Base-by-base conservation (phyloP, 352 stramenopile genomes). In the Phytophthora tentaculata region DNA sequence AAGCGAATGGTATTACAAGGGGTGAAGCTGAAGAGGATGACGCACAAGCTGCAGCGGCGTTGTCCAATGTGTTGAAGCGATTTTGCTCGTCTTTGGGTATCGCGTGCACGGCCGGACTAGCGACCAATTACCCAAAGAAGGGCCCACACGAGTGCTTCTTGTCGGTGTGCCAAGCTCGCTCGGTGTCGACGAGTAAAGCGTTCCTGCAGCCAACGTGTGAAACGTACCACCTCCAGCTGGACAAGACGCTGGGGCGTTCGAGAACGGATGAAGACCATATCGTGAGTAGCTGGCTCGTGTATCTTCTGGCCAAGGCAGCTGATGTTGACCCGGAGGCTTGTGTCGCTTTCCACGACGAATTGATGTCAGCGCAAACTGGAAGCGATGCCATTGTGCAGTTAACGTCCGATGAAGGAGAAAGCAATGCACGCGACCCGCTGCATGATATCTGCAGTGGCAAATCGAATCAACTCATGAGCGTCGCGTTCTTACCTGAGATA, bases 91-190 rank as follows among this genome's bases (percentile, higher is more conserved):
- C 74, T 13, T 41, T 94, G 13, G 87, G 89, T 3, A 78, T 96
- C 26, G 87, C 76, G 2, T 95, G 87, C 64, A 91, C 87, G 1
- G 89, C 86, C 43, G 83, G 83, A 43, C 61, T 96, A 8, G 80
- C 81, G 45, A 90, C 83, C 2, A 88, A 77, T 28, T 85, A 89
- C 43, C 70, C 75, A 17, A 88, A 89, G 24, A 77, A 81, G 26
- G 86, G 86, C 0, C 67, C 75, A 14, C 82, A 94, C 51, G 79
- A 92, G 59, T 87, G 74, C 32, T 94, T 95, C 50, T 54, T 92
- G 52, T 90, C 83, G 14, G 64, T 92, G 5, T 91, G 83, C 28
- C 71, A 67, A 22, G 71, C 74, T 41, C 39, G 41, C 2, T 48
- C 56, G 2, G 19, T 47, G 10, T 28, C 54, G 47, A 57, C 50